Percentiles rank a stretch among this genome's conserved stretches.
These are phyloP conservation scores for Ceratobasidium sp. DNA, from an alignment of 1,284 basidiomycete species.

Conservation along the genomic window DNA sequence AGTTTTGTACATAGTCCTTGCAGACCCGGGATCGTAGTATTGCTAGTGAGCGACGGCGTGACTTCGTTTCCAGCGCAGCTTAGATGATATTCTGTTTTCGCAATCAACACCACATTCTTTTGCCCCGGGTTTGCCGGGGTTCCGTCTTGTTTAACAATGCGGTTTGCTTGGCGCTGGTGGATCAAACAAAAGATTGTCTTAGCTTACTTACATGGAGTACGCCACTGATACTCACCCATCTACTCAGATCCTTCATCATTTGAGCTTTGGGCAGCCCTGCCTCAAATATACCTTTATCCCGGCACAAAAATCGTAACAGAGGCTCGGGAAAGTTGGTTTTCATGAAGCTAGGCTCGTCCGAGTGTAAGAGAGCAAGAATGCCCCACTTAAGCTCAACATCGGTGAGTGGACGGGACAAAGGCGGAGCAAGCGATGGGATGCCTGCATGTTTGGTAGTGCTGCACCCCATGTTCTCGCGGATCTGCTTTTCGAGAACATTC, in stretches of 20 bases:
- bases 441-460: neutral
- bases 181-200: no score
- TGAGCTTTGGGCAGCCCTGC: neutral
- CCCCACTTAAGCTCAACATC: neutral
- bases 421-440: neutral
- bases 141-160: no score
- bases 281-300: neutral
- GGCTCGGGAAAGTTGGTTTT: neutral
- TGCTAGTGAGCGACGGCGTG: no score
- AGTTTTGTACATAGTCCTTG: neutral
- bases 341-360: neutral
- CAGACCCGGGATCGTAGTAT: neutral
- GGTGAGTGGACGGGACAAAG: neutral
- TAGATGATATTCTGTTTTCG: no score
- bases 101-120: no score
- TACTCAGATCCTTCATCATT: neutral
- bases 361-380: neutral
- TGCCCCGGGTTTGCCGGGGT: no score
- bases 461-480: constrained; percentile 14
- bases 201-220: neutral
- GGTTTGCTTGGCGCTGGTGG: no score
- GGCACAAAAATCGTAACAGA: neutral
- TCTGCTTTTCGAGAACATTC: constrained; percentile 11
- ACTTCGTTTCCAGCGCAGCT: no score
- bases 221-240: neutral